Conservation (phyloP, 164 flowering plant genomes). For the Protea cynaroides region DNA sequence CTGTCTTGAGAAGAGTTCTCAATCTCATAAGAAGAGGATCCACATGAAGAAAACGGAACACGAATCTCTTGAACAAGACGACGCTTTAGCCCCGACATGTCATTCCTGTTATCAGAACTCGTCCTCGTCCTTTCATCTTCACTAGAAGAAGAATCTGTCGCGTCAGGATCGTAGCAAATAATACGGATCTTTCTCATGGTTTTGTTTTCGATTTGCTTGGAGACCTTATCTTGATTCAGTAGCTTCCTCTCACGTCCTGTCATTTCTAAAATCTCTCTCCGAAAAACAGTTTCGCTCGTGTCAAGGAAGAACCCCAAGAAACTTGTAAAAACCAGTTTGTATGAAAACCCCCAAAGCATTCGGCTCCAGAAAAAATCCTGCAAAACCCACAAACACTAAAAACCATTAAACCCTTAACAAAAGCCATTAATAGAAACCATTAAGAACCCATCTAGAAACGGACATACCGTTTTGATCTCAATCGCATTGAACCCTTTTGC, state of each 20-base stretch:
- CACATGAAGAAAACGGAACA: slow-evolving; percentile 17
- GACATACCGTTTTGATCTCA: slow-evolving; percentile 75
- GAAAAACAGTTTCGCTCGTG: too few relatives aligned
- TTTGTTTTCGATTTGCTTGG: slow-evolving; percentile 10
- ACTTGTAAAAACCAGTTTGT: slow-evolving; percentile 45
- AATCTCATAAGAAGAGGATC: slow-evolving; percentile 13
- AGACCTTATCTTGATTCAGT: slow-evolving; percentile 18
- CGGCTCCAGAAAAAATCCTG: slow-evolving; percentile 85
- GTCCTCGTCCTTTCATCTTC: slow-evolving; percentile 60
- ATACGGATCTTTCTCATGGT: slow-evolving; percentile 60
- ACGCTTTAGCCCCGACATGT: slow-evolving; percentile 32
- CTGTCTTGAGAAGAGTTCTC: slow-evolving; percentile 52
- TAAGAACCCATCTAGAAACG: background rate
- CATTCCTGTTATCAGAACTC: too few relatives aligned
- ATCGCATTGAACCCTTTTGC: slow-evolving; percentile 69
- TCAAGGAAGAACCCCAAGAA: slow-evolving; percentile 56
- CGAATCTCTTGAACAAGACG: slow-evolving; percentile 42
- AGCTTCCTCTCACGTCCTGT: slow-evolving; percentile 26
- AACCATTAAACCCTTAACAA: slow-evolving; percentile 8
- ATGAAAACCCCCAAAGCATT: slow-evolving; percentile 69
- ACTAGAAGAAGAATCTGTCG: slow-evolving; percentile 65
- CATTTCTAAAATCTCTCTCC: slow-evolving; percentile 17
- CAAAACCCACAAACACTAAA: slow-evolving; percentile 17
- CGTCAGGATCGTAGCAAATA: slow-evolving; percentile 63
- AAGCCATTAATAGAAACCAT: slow-evolving; percentile 6